Percentiles rank a stretch among this genome's conserved stretches.
phyloP scores from a whole-genome alignment of 768 basidiomycete genomes.

The Arthromyces matolae region DNA sequence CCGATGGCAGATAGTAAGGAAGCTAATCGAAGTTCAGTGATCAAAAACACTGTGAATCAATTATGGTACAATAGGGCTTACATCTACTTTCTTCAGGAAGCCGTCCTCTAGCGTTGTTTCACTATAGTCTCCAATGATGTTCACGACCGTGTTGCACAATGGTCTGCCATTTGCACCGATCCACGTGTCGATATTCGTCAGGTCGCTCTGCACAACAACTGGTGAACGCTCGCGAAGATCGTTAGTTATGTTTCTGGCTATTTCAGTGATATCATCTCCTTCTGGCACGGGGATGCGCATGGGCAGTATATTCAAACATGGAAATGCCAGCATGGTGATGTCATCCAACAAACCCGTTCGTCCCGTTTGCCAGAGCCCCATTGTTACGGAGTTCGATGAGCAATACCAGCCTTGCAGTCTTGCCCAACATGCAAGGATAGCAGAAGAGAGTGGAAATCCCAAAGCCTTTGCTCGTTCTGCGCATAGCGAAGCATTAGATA shows the following conservation, averaged over 20 bases:
- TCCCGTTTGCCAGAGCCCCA: slow-evolving; percentile 48
- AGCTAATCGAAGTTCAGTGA: slow-evolving; percentile 18
- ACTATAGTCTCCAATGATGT: slow-evolving; percentile 36
- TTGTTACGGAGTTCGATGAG: slow-evolving; percentile 26
- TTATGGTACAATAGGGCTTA: slow-evolving; percentile 23
- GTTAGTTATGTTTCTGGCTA: slow-evolving; percentile 30
- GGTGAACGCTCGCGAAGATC: slow-evolving; percentile 35
- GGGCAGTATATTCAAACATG: slow-evolving; percentile 45
- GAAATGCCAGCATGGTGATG: slow-evolving; percentile 35
- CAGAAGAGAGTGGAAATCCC: slow-evolving; percentile 34
- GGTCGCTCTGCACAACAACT: slow-evolving; percentile 37
- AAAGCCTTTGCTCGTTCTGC: slow-evolving; percentile 39
- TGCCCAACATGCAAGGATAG: slow-evolving; percentile 44
- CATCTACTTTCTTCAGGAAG: slow-evolving; percentile 32
- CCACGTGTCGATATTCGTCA: slow-evolving; percentile 34
- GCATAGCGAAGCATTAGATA: slow-evolving; percentile 21
- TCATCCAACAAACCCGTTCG: slow-evolving; percentile 32
- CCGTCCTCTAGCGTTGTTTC: slow-evolving; percentile 14
- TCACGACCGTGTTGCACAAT: slow-evolving; percentile 42
- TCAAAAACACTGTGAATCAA: background rate
- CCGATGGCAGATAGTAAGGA: slow-evolving; percentile 32
- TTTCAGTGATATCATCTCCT: slow-evolving; percentile 18
- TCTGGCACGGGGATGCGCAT: slow-evolving; percentile 25
- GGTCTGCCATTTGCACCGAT: slow-evolving; percentile 27
- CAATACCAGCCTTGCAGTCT: slow-evolving; percentile 31